A percentile compares a stretch with the other conserved stretches of the same genome.
These are phyloP conservation scores for Lotus japonicus DNA, from an alignment of 306 rosid species.

Conservation along the genomic window DNA sequence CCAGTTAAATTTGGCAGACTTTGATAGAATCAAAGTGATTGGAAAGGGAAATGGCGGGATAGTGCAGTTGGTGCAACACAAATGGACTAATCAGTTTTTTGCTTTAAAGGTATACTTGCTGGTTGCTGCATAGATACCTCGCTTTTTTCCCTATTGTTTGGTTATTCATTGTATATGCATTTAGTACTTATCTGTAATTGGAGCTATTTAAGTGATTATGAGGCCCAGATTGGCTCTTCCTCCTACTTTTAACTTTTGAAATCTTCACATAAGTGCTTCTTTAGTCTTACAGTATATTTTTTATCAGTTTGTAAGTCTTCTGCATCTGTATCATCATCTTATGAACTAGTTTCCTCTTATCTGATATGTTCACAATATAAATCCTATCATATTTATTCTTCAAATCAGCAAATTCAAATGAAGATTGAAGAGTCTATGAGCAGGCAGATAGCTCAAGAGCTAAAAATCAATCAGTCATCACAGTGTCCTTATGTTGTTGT, in stretches of 20 bases:
- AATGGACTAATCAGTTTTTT: conserved; percentile 97
- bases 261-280: background rate
- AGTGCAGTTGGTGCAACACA: conserved; percentile 95
- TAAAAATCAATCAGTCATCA: conserved; percentile 81
- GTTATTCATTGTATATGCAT: background rate
- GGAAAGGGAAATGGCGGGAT: conserved; percentile 97
- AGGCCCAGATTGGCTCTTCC: background rate
- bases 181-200: background rate
- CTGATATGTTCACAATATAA: background rate
- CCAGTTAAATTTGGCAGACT: conserved; percentile 64
- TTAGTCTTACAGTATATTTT: background rate
- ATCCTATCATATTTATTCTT: background rate
- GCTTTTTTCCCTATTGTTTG: background rate
- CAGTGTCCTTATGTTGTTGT: conserved; percentile 82
- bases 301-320: background rate
- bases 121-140: background rate
- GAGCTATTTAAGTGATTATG: background rate
- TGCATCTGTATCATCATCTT: background rate
- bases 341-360: background rate
- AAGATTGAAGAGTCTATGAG: conserved; percentile 60
- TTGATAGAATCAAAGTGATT: conserved; percentile 74
- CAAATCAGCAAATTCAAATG: conserved; percentile 77
- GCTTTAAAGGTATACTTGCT: conserved; percentile 68
- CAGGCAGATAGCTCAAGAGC: conserved; percentile 66
- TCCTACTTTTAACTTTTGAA: background rate